A percentile compares a stretch with the other conserved stretches of the same genome.
phyloP scores from a whole-genome alignment of 257 asterid genomes.

The Solanum sejunctum region DNA sequence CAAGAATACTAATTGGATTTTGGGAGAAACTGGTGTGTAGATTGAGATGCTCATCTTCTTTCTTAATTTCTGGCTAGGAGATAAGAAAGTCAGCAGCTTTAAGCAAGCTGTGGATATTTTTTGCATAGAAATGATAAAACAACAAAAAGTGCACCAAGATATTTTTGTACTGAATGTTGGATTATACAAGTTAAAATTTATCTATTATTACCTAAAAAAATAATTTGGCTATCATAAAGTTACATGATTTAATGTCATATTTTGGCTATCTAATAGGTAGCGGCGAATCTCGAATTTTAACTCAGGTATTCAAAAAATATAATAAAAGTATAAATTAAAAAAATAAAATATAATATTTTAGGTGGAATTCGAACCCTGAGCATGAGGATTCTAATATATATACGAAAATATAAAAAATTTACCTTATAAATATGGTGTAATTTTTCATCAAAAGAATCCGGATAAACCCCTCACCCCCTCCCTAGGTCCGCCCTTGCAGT shows the following conservation, averaged over 20 bases:
- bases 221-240: not conserved
- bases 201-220: not conserved
- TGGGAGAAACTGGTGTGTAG: slow-evolving; percentile 26
- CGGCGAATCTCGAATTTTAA: too few species aligned
- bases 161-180: not conserved
- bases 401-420: too few species aligned
- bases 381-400: too few species aligned
- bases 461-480: too few species aligned
- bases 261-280: too few species aligned
- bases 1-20: slow-evolving; percentile 9
- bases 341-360: too few species aligned
- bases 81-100: not conserved
- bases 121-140: not conserved
- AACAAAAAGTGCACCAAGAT: not conserved
- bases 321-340: too few species aligned
- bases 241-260: not conserved
- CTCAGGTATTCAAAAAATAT: too few species aligned
- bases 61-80: not conserved
- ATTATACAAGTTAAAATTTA: not conserved
- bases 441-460: too few species aligned
- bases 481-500: too few species aligned
- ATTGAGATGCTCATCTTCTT: slow-evolving; percentile 44
- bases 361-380: too few species aligned
- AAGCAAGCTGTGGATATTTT: not conserved
- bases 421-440: too few species aligned